Base-by-base conservation (phyloP, 1,284 basidiomycete genomes). In the Marasmius oreades region DNA sequence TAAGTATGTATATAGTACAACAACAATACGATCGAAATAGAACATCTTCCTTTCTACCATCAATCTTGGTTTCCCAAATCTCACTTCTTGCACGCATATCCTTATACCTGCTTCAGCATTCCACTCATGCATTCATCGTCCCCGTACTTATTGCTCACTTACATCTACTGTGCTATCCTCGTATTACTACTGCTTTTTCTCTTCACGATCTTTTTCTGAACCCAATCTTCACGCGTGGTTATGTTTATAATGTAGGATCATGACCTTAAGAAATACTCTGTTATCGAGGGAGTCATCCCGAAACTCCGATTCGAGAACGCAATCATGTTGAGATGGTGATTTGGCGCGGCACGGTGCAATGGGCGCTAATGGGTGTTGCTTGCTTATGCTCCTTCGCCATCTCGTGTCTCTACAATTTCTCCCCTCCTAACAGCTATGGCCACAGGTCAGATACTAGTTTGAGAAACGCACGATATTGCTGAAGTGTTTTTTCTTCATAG, bases 1-100 rank as follows among this genome's bases (percentile, higher is more conserved):
- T 58, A 53, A 53, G 52, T 53, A 53, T 16, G 56, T 60, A 58
- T 48, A n/a, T n/a, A n/a, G 62, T 24, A 58, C 10, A 50, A 50
- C 28, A 50, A 50, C 33, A 47, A 47, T 50, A 23, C 20, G 22
- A 26, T 16, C 18, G 33, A 50, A 50, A 10, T 28, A 31, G 28
- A 16, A 50, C 33, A 5, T 20, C 26, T 20, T 31, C 33, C 23
- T 50, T 31, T 31, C 8, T 18, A 28, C 46, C 20, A 22, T 56
- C 51, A 43, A 26, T 37, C 31, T 36, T 37, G 26, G 24, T 46
- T 45, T 31, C 37, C 28, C 36, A 39, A 14, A 8, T 18, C 22
- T 42, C 36, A 39, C n/a, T 46, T 33, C 22, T 45, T 45, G 52
- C 39, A 54, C 47, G 47, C 47, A 50, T 50, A 50, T 50, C 47